These are phyloP conservation scores for Fusarium nodosum DNA, from an alignment of 2,329 filamentous ascomycete species.

Conservation along the genomic window DNA sequence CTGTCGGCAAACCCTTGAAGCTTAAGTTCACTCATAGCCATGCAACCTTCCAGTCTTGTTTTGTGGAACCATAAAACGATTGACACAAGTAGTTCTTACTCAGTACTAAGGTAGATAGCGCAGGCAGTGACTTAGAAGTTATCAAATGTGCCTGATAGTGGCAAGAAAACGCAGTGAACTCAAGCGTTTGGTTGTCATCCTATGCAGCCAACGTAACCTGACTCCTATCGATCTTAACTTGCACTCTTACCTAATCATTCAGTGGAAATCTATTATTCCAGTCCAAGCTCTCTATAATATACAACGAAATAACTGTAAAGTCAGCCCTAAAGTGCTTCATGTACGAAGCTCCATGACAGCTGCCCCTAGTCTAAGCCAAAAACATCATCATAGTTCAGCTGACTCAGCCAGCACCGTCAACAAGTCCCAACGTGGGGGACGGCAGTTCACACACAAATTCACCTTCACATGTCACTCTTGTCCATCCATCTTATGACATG, in stretches of 20 bases:
- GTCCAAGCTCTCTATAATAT: not conserved
- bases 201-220: not conserved
- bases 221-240: not conserved
- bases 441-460: slow-evolving; percentile 11
- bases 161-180: not conserved
- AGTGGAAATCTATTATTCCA: not conserved
- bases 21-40: not conserved
- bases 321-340: not conserved
- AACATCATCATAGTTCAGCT: slow-evolving; percentile 5
- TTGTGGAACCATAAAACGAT: not conserved
- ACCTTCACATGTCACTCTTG: slow-evolving; percentile 45
- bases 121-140: not conserved
- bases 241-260: not conserved
- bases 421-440: slow-evolving; percentile 34
- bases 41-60: not conserved
- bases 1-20: not conserved
- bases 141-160: not conserved
- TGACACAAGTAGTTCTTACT: not conserved
- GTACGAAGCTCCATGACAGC: not conserved
- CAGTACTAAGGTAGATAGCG: no score
- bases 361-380: not conserved
- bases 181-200: not conserved
- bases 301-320: not conserved
- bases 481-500: slow-evolving; percentile 23
- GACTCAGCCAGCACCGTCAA: slow-evolving; percentile 23